Conservation (phyloP, 106 monocot genomes). For the Chionographis japonica region DNA sequence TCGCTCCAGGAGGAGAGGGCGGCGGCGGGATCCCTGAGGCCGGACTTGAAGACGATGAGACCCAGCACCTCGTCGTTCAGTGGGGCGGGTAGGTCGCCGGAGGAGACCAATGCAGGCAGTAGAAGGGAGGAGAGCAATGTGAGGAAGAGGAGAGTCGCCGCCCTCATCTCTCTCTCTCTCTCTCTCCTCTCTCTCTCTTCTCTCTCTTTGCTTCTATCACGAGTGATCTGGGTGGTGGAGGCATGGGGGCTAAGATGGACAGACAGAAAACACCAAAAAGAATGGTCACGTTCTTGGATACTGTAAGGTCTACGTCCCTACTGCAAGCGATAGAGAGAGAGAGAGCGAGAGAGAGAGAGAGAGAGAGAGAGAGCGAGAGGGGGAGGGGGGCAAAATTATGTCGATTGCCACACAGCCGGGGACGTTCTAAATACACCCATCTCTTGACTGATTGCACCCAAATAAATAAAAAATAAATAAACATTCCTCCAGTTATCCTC, state of each 20-base stretch:
- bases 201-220: neutral
- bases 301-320: neutral
- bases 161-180: neutral
- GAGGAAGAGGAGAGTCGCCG: neutral
- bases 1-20: constrained; percentile 69
- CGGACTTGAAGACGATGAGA: constrained; percentile 77
- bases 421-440: no score
- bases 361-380: neutral
- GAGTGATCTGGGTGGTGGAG: neutral
- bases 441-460: no score
- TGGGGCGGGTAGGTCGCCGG: constrained; percentile 19
- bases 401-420: no score
- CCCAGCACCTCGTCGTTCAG: constrained; percentile 80
- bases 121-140: neutral
- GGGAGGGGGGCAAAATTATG: no score
- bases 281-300: constrained; percentile 22
- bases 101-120: neutral
- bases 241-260: constrained; percentile 5
- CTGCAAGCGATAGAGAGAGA: neutral
- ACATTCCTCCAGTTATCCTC: no score
- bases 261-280: constrained; percentile 16
- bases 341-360: neutral
- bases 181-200: neutral
- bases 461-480: no score
- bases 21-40: constrained; percentile 42